Evolutionary conservation across 2,329 filamentous ascomycete genomes (phyloP), one percentile per base, ranked within the genome.

Genomic region (Colletotrichum sp.): DNA sequence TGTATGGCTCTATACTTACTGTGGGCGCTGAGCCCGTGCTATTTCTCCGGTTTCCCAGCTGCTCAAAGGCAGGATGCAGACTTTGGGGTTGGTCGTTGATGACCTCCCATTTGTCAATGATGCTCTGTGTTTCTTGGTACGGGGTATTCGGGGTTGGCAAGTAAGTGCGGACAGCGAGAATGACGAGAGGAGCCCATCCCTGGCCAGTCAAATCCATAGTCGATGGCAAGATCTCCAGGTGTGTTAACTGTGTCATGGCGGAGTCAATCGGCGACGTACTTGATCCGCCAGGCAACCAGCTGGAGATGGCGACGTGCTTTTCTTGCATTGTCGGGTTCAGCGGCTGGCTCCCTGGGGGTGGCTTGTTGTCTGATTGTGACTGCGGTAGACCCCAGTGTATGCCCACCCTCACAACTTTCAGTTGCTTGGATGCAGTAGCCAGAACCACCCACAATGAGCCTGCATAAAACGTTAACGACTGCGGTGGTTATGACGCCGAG

Each of bases 51-150:
- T 83, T 83, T 9, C 92, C 91, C 30, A 97, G 88, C 79, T 96
- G 93, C 78, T 95, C 94, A 82, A 98, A 96, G 15, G 93, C 94
- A 3, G 93, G 86, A 81, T 97, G 94, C 9, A 98, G 86, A 12
- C 86, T 88, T 77, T 93, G 92, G n/a, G 90, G 85, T 64, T 91
- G 89, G 36, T 94, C 92, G 36, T 90, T 89, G 12, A 96, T 83
- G 16, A 98, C 86, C 79, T 97, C 93, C 96, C 96, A 99, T 77
- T 94, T 91, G 77, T 95, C 93, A 77, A 99, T 89, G 55, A 96
- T 90, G 79, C 93, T 98, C 79, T 94, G 92, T 0, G 91, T 87
- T 36, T 93, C 91, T 78, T 93, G 92, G 57, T 90, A 92, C 34
- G 93, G 89, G 34, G 89, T 89, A 78, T 87, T 88, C 71, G 88